phyloP scores from a whole-genome alignment of 805 yeast species.

The Saccharomycopsis malanga region DNA sequence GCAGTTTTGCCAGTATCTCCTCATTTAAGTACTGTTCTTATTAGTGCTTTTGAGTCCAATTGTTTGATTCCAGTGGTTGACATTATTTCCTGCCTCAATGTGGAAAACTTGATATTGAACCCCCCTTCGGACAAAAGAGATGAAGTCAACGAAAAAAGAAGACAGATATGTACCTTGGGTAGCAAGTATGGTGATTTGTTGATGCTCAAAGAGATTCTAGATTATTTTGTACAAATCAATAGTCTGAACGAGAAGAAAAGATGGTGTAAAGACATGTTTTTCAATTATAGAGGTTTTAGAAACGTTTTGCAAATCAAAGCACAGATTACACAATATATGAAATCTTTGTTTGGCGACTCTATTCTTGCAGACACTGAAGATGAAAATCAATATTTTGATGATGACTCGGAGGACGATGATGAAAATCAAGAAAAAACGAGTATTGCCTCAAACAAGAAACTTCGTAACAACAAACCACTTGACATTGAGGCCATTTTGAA shows the following conservation, averaged over 20 bases:
- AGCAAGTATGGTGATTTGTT: slow-evolving; percentile 72
- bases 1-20: slow-evolving; percentile 90
- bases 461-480: slow-evolving; percentile 28
- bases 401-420: slow-evolving; percentile 29
- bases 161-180: slow-evolving; percentile 66
- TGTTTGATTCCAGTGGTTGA: slow-evolving; percentile 69
- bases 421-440: slow-evolving; percentile 4
- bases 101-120: slow-evolving; percentile 76
- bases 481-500: slow-evolving; percentile 58
- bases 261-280: slow-evolving; percentile 78
- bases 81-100: slow-evolving; percentile 87
- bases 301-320: slow-evolving; percentile 68
- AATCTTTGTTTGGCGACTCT: slow-evolving; percentile 33
- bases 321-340: slow-evolving; percentile 69
- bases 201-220: slow-evolving; percentile 71
- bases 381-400: slow-evolving; percentile 22
- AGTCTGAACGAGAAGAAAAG: slow-evolving; percentile 50
- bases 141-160: slow-evolving; percentile 70
- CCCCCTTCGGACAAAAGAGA: slow-evolving; percentile 79
- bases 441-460: neutral
- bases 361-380: slow-evolving; percentile 2
- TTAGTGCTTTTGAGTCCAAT: slow-evolving; percentile 52
- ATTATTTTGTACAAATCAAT: slow-evolving; percentile 41
- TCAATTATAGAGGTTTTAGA: slow-evolving; percentile 72
- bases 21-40: slow-evolving; percentile 76